Evolutionary conservation across 345 rosid genomes (phyloP).

Genomic region (Litchi chinensis): DNA sequence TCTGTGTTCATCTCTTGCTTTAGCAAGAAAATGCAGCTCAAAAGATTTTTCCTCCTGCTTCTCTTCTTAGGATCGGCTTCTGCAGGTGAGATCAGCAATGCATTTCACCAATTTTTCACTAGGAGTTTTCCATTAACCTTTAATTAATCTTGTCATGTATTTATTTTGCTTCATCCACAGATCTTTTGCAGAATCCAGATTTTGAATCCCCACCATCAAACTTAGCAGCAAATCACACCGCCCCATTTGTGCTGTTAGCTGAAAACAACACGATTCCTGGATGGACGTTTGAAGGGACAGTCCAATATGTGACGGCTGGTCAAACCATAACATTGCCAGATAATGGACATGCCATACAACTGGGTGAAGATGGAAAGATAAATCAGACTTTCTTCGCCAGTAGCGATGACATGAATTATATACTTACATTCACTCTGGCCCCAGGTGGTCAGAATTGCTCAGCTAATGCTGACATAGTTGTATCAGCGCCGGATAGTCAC

Average conservation of each 20-base stretch:
- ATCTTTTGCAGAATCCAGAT: slow-evolving; percentile 53
- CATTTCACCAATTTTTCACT: neutral
- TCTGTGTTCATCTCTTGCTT: slow-evolving; percentile 4
- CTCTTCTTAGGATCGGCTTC: slow-evolving; percentile 36
- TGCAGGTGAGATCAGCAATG: slow-evolving; percentile 38
- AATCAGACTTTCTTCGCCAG: slow-evolving; percentile 55
- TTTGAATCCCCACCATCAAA: slow-evolving; percentile 54
- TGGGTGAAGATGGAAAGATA: slow-evolving; percentile 55
- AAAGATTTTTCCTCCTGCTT: slow-evolving; percentile 24
- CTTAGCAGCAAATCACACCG: slow-evolving; percentile 25
- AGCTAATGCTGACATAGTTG: slow-evolving; percentile 27
- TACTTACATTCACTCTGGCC: slow-evolving; percentile 47
- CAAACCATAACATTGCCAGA: slow-evolving; percentile 36
- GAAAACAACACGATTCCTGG: slow-evolving; percentile 57
- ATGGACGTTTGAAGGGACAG: slow-evolving; percentile 55
- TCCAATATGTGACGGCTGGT: slow-evolving; percentile 42
- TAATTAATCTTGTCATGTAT: neutral
- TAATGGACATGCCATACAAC: slow-evolving; percentile 50
- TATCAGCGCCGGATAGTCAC: slow-evolving; percentile 51
- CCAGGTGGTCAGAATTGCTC: slow-evolving; percentile 48
- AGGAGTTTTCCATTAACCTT: neutral
- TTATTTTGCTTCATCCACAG: slow-evolving; percentile 30
- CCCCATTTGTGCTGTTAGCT: slow-evolving; percentile 31
- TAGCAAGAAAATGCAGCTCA: slow-evolving; percentile 33
- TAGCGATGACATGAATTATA: slow-evolving; percentile 35